Evolutionary conservation across 805 yeast species (phyloP).

Genomic region (Candida morakotiae): DNA sequence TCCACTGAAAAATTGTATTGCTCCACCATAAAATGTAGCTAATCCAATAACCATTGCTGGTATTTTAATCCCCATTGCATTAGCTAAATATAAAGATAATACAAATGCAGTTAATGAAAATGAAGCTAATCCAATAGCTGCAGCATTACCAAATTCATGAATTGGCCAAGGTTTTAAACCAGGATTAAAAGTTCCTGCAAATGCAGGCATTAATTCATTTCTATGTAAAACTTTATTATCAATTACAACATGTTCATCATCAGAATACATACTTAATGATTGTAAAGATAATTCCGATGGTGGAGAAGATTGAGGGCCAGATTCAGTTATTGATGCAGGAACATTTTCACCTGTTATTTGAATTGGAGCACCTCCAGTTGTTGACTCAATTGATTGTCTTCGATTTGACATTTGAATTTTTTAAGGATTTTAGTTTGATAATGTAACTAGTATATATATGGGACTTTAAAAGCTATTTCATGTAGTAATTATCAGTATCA

Average conservation of each 20-base stretch:
- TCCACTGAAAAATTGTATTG: conserved; percentile 57
- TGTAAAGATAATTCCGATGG: not conserved
- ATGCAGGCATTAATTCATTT: conserved; percentile 10
- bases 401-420: not conserved
- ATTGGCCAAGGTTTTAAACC: conserved; percentile 6
- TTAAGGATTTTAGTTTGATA: too few species aligned
- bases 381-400: conserved; percentile 1
- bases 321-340: not conserved
- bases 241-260: not conserved
- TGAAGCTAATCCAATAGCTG: conserved; percentile 57
- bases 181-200: conserved; percentile 8
- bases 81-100: conserved; percentile 49
- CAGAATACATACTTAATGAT: not conserved
- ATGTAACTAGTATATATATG: too few species aligned
- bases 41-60: conserved; percentile 53
- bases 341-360: not conserved
- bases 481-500: too few species aligned
- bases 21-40: conserved; percentile 62
- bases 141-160: conserved; percentile 54
- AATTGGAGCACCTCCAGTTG: not conserved
- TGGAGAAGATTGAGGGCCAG: not conserved
- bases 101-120: conserved; percentile 63
- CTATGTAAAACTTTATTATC: conserved; percentile 7
- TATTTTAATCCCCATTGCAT: conserved; percentile 48
- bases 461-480: too few species aligned